These are phyloP conservation scores for Coemansia sp. DNA, from an alignment of 192 early-diverging fungal species.

Conservation along the genomic window DNA sequence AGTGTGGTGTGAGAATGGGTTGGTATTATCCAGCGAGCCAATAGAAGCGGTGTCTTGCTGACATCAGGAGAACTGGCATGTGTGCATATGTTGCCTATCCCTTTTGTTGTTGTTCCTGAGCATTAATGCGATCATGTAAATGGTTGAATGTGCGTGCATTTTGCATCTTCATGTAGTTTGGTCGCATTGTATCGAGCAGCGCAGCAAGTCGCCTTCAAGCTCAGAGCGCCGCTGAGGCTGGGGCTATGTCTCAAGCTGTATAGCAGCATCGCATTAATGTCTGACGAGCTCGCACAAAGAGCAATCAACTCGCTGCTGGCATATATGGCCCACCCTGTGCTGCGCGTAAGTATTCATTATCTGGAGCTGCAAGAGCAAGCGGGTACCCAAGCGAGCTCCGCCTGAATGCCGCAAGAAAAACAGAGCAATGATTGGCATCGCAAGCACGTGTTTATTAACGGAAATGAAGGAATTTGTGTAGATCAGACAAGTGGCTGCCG, in stretches of 20 bases:
- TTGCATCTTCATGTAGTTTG: conserved; percentile 27
- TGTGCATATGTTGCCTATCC: conserved; percentile 1
- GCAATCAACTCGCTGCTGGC: conserved; percentile 33
- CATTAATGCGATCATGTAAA: conserved; percentile 9
- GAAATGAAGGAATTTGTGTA: conserved; percentile 14
- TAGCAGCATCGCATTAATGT: conserved; percentile 38
- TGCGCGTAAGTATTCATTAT: conserved; percentile 23
- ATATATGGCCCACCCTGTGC: conserved; percentile 37
- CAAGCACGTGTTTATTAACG: no score
- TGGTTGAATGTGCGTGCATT: not conserved
- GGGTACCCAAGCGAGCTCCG: not conserved
- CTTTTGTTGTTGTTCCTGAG: not conserved
- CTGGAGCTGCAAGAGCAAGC: not conserved
- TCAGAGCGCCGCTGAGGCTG: conserved; percentile 38
- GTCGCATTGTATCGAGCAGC: conserved; percentile 35
- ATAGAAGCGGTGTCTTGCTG: no score
- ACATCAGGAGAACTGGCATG: not conserved
- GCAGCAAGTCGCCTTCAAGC: conserved; percentile 40
- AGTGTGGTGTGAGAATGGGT: not conserved
- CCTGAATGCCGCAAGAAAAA: no score
- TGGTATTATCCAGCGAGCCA: no score
- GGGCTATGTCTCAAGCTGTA: conserved; percentile 50
- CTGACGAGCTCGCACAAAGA: conserved; percentile 19
- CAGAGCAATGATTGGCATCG: no score
- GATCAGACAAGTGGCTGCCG: conserved; percentile 51